Evolutionary conservation across 192 early-diverging fungal genomes (phyloP), one percentile per base, ranked within the genome.

Genomic region (Thoreauomyces humboldtii): DNA sequence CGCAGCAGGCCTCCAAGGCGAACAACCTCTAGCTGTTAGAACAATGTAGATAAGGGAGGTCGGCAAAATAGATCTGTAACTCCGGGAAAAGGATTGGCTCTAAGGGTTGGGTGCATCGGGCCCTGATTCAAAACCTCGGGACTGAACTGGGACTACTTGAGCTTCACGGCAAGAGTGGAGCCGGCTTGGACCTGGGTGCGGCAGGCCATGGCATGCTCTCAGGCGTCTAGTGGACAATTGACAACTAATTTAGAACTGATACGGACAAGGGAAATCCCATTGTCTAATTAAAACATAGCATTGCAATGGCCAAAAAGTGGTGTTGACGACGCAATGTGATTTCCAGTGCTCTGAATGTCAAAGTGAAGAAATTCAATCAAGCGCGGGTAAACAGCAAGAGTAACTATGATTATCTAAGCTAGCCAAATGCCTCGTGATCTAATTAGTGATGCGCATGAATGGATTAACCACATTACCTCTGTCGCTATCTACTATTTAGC

Each of bases 281-380:
- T 85, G 85, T 88, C 85, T 88, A 88, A 88, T 88, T 87, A 88
- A 88, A 88, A 88, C 82, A 88, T 88, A 88, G 82, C 87, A 87
- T 88, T 88, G 85, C 80, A 83, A 88, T 84, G 80, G 81, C 82
- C 85, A 78, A 75, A 79, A 80, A 78, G 67, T 79, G 80, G 84
- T 87, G 79, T 41, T 41, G 38, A 41, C n/a, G n/a, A n/a, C 82
- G 78, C 85, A 88, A 88, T 86, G 87, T 88, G 85, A 85, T 87
- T 88, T 86, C 86, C 85, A 86, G 83, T 88, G 85, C 88, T 88
- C 87, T 86, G 80, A 86, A 88, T 88, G 85, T 88, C 84, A 87
- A 87, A 82, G 85, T 88, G 84, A 86, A 86, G 86, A 87, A 84
- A 63, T 63, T 63, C 61, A 63, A 63, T 50, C 74, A 72, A 72